Evolutionary conservation across 108 stramenopile species (phyloP), one percentile per base, ranked within the genome.

Genomic region (Fistulifera pelliculosa): DNA sequence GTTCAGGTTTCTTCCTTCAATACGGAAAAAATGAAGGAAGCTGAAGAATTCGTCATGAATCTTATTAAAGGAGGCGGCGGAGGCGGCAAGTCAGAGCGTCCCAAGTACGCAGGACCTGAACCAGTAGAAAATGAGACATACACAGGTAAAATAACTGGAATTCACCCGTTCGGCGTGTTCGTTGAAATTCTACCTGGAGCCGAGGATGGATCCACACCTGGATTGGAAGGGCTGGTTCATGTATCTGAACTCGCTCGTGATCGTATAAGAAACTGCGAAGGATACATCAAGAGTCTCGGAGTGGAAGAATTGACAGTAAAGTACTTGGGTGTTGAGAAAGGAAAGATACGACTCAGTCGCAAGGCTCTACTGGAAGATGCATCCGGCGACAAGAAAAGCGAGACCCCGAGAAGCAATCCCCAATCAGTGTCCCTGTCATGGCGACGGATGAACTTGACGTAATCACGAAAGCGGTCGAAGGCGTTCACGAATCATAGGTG

Each of bases 131-230:
- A 80, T 0, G 56, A 70, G 39, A 60, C 48, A 2, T 90, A 90
- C 70, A 84, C 38, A 7, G 84, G 81, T 25, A 82, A 77, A 56
- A 83, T 90, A 42, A 86, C 78, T 6, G 84, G 84, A 11, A 70
- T 90, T 44, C 84, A 90, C 52, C 58, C 73, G 17, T 90, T 85
- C 60, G 88, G 88, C n/a, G 84, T 85, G 2, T 90, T 90, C 53
- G 31, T 86, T 15, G 84, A 84, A 52, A 72, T 90, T 41, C 47
- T 90, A 61, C 86, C 86, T n/a, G 86, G 82, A 26, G 76, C 86
- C 5, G 86, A 88, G 49, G 86, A 88, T 64, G 83, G 80, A 13
- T 84, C 82, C 2, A 61, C 65, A 22, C 90, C 85, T 10, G 84
- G 82, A 6, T 57, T 83, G 19, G 88, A 90, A 60, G 88, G 84